A percentile compares a stretch with the other conserved stretches of the same genome.
Evolutionary conservation across 768 basidiomycete genomes (phyloP).

Genomic region (Amanita muscaria): DNA sequence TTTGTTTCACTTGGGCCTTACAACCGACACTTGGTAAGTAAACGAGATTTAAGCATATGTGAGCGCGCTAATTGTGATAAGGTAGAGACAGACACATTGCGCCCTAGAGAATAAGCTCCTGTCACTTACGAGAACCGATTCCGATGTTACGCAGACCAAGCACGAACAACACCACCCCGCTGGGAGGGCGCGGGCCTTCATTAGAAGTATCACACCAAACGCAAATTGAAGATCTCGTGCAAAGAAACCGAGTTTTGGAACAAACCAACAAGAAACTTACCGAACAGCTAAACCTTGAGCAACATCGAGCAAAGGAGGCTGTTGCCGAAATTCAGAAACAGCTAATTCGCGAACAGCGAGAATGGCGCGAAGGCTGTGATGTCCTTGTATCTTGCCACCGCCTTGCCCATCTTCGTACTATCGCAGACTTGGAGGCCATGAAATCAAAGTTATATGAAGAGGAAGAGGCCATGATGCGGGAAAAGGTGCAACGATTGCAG

Average conservation of each 20-base stretch:
- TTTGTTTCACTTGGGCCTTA: too few species aligned
- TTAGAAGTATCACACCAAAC: constrained; percentile 53
- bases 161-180: constrained; percentile 10
- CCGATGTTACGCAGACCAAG: constrained; percentile 15
- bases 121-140: too few species aligned
- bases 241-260: constrained; percentile 57
- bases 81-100: not conserved
- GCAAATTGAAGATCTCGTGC: constrained; percentile 69
- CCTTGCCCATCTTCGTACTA: constrained; percentile 52
- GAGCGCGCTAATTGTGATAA: too few species aligned
- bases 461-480: constrained; percentile 43
- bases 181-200: constrained; percentile 26
- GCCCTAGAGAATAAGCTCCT: too few species aligned
- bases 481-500: constrained; percentile 51
- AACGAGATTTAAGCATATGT: too few species aligned
- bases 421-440: constrained; percentile 46
- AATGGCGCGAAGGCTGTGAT: constrained; percentile 59
- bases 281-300: constrained; percentile 37
- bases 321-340: constrained; percentile 36
- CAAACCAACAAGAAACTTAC: constrained; percentile 47
- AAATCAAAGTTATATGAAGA: constrained; percentile 41
- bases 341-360: constrained; percentile 43
- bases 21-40: too few species aligned
- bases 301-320: constrained; percentile 31
- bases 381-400: constrained; percentile 54